These are phyloP conservation scores for Leccinum fallax DNA, from an alignment of 1,284 basidiomycete genomes.

Conservation along the genomic window DNA sequence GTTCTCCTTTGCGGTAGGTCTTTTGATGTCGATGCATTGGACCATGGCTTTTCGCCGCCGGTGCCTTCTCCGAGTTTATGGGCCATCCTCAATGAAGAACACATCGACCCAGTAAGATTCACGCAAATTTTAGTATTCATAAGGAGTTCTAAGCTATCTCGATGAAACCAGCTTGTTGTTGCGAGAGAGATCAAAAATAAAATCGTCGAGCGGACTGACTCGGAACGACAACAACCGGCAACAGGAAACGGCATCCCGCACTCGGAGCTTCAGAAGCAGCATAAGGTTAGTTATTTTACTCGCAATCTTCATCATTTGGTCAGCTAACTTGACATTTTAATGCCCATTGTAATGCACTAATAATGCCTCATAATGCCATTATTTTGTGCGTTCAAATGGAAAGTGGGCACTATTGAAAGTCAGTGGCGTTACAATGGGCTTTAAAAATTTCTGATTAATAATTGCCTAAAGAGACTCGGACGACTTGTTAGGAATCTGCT, in stretches of 20 bases:
- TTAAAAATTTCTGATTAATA: no score
- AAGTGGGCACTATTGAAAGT: no score
- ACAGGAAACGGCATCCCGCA: not conserved
- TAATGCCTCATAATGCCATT: no score
- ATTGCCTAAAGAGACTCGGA: no score
- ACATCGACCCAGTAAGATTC: not conserved
- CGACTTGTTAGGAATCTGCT: not conserved
- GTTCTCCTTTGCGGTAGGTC: not conserved
- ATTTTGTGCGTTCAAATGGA: no score
- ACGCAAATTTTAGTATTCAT: not conserved
- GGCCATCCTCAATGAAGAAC: not conserved
- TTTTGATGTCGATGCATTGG: not conserved
- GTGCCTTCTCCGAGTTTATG: not conserved
- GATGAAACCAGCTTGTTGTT: not conserved
- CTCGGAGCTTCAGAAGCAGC: not conserved
- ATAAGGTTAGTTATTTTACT: not conserved
- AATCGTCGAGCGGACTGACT: not conserved
- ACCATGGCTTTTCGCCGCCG: not conserved
- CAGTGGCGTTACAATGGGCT: no score
- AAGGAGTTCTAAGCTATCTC: not conserved
- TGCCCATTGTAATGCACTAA: no score
- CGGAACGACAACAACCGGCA: not conserved
- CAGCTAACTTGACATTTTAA: not conserved
- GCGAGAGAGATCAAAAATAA: not conserved
- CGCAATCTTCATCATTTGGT: not conserved